Base-by-base conservation (phyloP, 805 yeast genomes). In the Pichia exigua region DNA sequence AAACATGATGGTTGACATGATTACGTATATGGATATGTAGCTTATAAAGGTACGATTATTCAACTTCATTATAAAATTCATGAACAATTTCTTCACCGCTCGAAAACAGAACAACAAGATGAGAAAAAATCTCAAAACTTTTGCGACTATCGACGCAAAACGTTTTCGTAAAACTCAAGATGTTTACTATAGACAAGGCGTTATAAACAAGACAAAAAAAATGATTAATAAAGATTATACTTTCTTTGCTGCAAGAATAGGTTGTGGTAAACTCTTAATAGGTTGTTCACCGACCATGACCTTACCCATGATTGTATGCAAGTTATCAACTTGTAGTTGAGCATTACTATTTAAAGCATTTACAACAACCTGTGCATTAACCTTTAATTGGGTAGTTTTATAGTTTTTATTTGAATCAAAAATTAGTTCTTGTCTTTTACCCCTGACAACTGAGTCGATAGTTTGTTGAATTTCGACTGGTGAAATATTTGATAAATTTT, bases 311-410 rank as follows among this genome's bases (percentile, higher is more conserved):
- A 48, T 15, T 9, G 40, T 38, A 48, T 62, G 64, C 40, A 62
- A 38, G 35, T 56, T 51, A 46, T 59, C 66, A 18, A 65, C 68
- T 44, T 66, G 61, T 30, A 65, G 46, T 47, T 65, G 70, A 6
- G 69, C 57, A 39, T 66, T 66, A 26, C 59, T 54, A 49, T 65
- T 66, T 49, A 66, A 53, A 3, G 62, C 59, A 50, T 66, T 63
- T 11, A 61, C 61, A 42, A 65, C 66, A 18, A 59, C 69, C 40
- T 62, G 62, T 7, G 68, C 67, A 49, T 63, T 64, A 38, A 66
- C 53, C 38, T 57, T 56, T 32, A 54, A 45, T 35, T 59, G 61
- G 21, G 58, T 57, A 13, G 67, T 65, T 51, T 58, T 58, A 54
- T 59, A 64, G 2, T 54, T 43, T 1, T 44, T 50, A 2, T 56